Conservation (phyloP, 805 yeast genomes). For the Kodamaea fukazawae region DNA sequence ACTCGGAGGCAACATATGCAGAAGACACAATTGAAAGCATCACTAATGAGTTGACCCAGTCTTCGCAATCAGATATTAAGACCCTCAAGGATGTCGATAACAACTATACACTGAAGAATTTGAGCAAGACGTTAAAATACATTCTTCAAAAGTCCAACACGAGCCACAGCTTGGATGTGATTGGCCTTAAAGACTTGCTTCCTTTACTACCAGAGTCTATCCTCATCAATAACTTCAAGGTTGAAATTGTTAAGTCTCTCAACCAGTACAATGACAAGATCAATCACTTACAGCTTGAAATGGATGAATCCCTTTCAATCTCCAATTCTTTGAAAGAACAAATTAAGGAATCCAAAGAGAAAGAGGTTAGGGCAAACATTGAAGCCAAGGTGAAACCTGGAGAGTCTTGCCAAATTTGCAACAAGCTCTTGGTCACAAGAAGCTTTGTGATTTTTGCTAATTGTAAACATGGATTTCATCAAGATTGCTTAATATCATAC, state of each 20-base stretch:
- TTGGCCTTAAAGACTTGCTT: conserved; percentile 75
- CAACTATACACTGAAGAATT: conserved; percentile 8
- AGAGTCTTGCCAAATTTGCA: conserved; percentile 74
- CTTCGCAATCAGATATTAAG: conserved; percentile 27
- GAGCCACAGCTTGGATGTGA: conserved; percentile 25
- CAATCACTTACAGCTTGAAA: conserved; percentile 64
- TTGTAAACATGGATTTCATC: conserved; percentile 87
- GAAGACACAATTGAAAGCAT: conserved; percentile 12
- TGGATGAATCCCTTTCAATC: conserved; percentile 67
- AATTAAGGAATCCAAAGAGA: conserved; percentile 44
- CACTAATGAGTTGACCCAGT: conserved; percentile 12
- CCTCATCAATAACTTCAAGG: conserved; percentile 77
- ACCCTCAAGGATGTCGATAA: conserved; percentile 16
- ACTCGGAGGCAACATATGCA: not conserved
- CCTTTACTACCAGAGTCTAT: conserved; percentile 84
- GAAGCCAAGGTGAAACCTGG: conserved; percentile 77
- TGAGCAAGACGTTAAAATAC: conserved; percentile 29
- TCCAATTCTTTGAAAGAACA: conserved; percentile 58
- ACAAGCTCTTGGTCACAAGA: conserved; percentile 63
- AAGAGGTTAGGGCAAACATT: conserved; percentile 34
- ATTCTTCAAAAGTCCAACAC: conserved; percentile 30
- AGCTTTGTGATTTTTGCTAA: conserved; percentile 77
- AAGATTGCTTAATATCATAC: conserved; percentile 73
- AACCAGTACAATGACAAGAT: conserved; percentile 69
- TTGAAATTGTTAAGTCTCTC: conserved; percentile 76